Percentiles rank a stretch among this genome's conserved stretches.
These are phyloP conservation scores for Phytopythium helicoides DNA, from an alignment of 352 stramenopile genomes.

Conservation along the genomic window DNA sequence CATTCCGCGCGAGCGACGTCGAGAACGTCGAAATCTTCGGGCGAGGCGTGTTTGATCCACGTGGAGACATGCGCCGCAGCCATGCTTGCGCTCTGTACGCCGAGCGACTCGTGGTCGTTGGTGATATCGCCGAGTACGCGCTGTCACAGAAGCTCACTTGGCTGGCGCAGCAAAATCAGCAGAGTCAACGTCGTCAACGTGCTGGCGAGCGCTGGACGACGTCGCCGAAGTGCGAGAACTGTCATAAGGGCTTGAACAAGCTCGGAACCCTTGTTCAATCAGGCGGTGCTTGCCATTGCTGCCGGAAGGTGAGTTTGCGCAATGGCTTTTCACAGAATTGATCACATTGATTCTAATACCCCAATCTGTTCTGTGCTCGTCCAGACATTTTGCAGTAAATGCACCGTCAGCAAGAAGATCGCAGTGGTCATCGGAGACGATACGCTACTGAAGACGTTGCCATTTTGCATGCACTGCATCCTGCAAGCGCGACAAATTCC, in stretches of 20 bases:
- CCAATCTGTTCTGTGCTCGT: too few relatives aligned
- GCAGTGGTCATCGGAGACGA: conserved; percentile 29
- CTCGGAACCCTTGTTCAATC: conserved; percentile 29
- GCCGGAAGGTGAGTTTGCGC: conserved; percentile 18
- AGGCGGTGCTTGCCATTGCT: conserved; percentile 31
- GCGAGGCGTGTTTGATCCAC: conserved; percentile 31
- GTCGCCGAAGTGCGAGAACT: conserved; percentile 30
- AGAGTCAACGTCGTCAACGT: conserved; percentile 10
- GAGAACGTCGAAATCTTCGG: conserved; percentile 39
- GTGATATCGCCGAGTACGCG: conserved; percentile 33
- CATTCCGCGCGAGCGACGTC: conserved; percentile 23
- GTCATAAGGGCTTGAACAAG: conserved; percentile 31
- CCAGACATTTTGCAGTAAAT: conserved; percentile 31
- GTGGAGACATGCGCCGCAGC: conserved; percentile 34
- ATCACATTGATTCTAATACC: too few relatives aligned
- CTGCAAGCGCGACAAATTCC: conserved; percentile 33
- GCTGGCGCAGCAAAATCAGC: conserved; percentile 27
- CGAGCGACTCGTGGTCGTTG: conserved; percentile 31
- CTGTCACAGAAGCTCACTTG: conserved; percentile 42
- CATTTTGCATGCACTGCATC: conserved; percentile 46
- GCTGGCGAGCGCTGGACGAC: conserved; percentile 14
- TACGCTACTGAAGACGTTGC: conserved; percentile 30
- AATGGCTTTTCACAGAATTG: too few relatives aligned
- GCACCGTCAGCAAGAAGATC: conserved; percentile 44
- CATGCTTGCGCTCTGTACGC: conserved; percentile 22